Percentiles rank a stretch among this genome's conserved stretches.
These are phyloP conservation scores for Meredithiella fracta DNA, from an alignment of 2,329 filamentous ascomycete species.

Conservation along the genomic window DNA sequence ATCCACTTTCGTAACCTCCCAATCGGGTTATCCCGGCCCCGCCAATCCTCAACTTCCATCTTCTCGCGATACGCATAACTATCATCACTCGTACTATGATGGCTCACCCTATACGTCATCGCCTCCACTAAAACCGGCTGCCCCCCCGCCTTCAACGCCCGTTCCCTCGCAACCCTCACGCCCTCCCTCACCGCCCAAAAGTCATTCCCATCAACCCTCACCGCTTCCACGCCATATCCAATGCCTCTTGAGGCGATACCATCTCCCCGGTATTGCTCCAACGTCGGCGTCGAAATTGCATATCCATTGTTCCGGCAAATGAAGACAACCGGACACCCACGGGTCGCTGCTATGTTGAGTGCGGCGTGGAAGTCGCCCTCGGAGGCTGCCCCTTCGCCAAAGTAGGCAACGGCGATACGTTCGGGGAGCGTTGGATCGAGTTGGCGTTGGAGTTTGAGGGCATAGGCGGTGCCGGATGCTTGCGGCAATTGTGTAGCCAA, in stretches of 20 bases:
- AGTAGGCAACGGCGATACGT: constrained; percentile 66
- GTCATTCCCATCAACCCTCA: constrained; percentile 87
- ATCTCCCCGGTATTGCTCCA: constrained; percentile 83
- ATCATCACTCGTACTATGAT: constrained; percentile 94
- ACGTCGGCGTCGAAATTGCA: constrained; percentile 74
- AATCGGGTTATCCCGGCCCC: constrained; percentile 75
- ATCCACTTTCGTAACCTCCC: constrained; percentile 79
- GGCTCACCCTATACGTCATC: constrained; percentile 95
- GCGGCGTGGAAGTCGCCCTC: constrained; percentile 89
- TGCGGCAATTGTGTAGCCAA: constrained; percentile 82
- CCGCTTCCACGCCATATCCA: constrained; percentile 87
- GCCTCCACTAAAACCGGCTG: constrained; percentile 78
- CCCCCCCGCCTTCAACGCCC: constrained; percentile 67
- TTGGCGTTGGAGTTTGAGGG: constrained; percentile 62
- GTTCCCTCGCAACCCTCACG: constrained; percentile 56
- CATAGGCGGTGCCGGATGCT: constrained; percentile 73
- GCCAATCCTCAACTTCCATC: constrained; percentile 93
- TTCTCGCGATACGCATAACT: constrained; percentile 88
- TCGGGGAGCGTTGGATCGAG: constrained; percentile 52
- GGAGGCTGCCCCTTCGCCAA: constrained; percentile 77
- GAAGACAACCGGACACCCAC: constrained; percentile 75
- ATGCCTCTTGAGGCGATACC: constrained; percentile 76
- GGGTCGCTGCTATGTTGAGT: constrained; percentile 76
- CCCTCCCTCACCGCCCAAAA: constrained; percentile 76
- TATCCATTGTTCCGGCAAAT: constrained; percentile 89